Evolutionary conservation across 345 rosid genomes (phyloP).

Genomic region (Linum trigynum): DNA sequence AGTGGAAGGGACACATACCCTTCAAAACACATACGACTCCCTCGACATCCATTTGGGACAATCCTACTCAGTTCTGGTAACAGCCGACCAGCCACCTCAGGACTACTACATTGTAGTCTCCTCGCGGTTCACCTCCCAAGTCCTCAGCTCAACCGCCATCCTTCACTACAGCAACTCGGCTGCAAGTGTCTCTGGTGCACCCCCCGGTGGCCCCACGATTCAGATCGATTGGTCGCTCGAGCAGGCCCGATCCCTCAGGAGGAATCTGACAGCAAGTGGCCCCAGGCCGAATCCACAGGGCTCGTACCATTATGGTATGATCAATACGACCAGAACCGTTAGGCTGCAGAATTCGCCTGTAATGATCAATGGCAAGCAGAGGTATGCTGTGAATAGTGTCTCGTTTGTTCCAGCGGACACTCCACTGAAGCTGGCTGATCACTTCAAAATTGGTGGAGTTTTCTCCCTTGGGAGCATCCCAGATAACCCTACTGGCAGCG

Average conservation of each 20-base stretch:
- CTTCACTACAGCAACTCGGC: constrained; percentile 64
- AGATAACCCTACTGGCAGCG: constrained; percentile 47
- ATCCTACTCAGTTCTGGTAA: constrained; percentile 58
- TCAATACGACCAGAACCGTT: constrained; percentile 51
- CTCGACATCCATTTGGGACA: constrained; percentile 73
- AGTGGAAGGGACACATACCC: constrained; percentile 71
- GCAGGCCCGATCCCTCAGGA: constrained; percentile 61
- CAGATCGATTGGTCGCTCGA: constrained; percentile 74
- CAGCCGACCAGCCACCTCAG: constrained; percentile 54
- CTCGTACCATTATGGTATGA: constrained; percentile 82
- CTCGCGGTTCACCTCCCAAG: constrained; percentile 49
- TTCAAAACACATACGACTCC: constrained; percentile 53
- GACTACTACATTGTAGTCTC: constrained; percentile 64
- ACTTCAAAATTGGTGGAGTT: constrained; percentile 68
- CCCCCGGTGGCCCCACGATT: constrained; percentile 58
- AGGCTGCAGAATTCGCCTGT: constrained; percentile 62
- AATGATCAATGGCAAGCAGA: constrained; percentile 60
- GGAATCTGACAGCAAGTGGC: constrained; percentile 71
- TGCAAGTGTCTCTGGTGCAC: constrained; percentile 41
- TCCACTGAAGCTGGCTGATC: constrained; percentile 77
- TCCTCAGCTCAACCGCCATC: constrained; percentile 46
- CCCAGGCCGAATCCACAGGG: constrained; percentile 89
- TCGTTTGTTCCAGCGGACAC: constrained; percentile 75
- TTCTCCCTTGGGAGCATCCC: constrained; percentile 65
- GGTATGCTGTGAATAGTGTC: constrained; percentile 72